Conservation (phyloP, 768 basidiomycete species). For the Ramaria sp. region DNA sequence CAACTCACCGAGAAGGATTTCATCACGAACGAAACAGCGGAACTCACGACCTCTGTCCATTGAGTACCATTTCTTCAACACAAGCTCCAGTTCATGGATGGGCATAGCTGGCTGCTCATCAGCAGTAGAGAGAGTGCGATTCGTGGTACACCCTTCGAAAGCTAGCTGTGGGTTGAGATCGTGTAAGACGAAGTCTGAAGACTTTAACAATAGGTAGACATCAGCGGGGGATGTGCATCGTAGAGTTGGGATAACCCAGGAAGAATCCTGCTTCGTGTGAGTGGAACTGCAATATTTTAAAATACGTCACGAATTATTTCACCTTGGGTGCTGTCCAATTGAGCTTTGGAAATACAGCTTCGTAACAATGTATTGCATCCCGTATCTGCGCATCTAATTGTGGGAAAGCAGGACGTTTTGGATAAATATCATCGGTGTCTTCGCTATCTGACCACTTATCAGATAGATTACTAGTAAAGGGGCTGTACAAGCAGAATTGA, state of each 20-base stretch:
- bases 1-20: conserved; percentile 54
- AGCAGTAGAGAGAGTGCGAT: not conserved
- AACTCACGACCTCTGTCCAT: conserved; percentile 78
- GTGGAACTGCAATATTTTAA: not conserved
- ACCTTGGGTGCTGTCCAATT: conserved; percentile 95
- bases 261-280: conserved; percentile 56
- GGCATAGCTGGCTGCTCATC: conserved; percentile 13
- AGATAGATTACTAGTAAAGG: conserved; percentile 43
- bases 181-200: conserved; percentile 81
- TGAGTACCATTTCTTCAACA: conserved; percentile 84
- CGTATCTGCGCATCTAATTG: conserved; percentile 69
- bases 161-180: conserved; percentile 52
- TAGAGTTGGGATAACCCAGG: conserved; percentile 80
- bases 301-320: conserved; percentile 13
- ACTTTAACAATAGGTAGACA: conserved; percentile 86
- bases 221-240: conserved; percentile 84
- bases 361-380: conserved; percentile 51
- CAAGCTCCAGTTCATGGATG: conserved; percentile 64
- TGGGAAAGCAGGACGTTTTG: conserved; percentile 55
- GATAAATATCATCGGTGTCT: conserved; percentile 24
- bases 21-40: conserved; percentile 78
- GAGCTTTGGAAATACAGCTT: conserved; percentile 88
- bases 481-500: too few relatives aligned
- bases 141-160: conserved; percentile 50
- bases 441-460: conserved; percentile 40